Percentiles rank a stretch among this genome's conserved stretches.
Evolutionary conservation across 2,329 filamentous ascomycete genomes (phyloP).

Genomic region (Mycogone perniciosa): DNA sequence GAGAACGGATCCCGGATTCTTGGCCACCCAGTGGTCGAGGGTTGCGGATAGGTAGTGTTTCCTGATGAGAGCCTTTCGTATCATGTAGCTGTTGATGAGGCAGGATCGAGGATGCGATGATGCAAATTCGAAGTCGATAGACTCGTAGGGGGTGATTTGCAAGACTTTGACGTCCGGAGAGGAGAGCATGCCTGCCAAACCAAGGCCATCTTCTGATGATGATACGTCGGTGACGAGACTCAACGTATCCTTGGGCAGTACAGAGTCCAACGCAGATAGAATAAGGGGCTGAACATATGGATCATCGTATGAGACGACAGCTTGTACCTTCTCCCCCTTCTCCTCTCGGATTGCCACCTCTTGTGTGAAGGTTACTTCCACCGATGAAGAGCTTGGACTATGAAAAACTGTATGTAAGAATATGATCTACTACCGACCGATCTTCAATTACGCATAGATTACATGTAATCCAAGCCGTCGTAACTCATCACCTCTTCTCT

Average conservation of each 20-base stretch:
- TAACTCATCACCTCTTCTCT: constrained; percentile 15
- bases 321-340: constrained; percentile 39
- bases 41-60: constrained; percentile 91
- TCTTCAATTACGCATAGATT: constrained; percentile 18
- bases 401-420: constrained; percentile 30
- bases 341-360: constrained; percentile 18
- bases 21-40: constrained; percentile 76
- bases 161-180: constrained; percentile 45
- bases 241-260: constrained; percentile 50
- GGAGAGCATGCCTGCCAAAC: constrained; percentile 32
- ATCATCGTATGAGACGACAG: constrained; percentile 79
- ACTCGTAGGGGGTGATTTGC: constrained; percentile 82
- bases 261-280: constrained; percentile 58
- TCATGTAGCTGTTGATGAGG: constrained; percentile 84
- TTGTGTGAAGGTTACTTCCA: constrained; percentile 11
- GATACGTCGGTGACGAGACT: constrained; percentile 45
- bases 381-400: constrained; percentile 19
- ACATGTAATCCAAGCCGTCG: constrained; percentile 22
- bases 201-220: constrained; percentile 25
- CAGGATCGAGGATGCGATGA: constrained; percentile 54
- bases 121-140: constrained; percentile 74
- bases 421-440: constrained; percentile 24
- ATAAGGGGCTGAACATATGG: constrained; percentile 85
- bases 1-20: constrained; percentile 68
- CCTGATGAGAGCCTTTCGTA: constrained; percentile 90